phyloP scores from a whole-genome alignment of 208 protist genomes.

The Acanthamoeba culbertsoni region DNA sequence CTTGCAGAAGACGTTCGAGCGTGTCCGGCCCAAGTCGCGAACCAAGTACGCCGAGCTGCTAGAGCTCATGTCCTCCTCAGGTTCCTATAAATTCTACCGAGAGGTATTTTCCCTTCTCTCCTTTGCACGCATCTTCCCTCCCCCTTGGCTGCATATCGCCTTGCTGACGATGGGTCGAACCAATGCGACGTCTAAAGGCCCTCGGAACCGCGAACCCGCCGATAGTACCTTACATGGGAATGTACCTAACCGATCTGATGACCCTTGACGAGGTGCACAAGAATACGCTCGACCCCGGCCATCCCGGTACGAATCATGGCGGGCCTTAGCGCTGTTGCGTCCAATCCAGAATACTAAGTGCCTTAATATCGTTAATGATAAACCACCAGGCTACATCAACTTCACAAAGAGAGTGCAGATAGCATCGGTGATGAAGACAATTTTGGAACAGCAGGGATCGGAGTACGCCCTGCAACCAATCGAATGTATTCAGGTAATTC shows the following conservation, averaged over 20 bases:
- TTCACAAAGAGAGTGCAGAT: constrained; percentile 18
- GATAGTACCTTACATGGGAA: constrained; percentile 41
- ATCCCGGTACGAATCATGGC: background rate
- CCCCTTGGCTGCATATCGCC: too few species aligned
- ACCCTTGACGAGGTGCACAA: constrained; percentile 17
- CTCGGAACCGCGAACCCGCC: background rate
- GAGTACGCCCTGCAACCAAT: background rate
- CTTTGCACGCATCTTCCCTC: too few species aligned
- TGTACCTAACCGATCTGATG: constrained; percentile 42
- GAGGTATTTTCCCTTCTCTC: background rate
- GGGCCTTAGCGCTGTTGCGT: too few species aligned
- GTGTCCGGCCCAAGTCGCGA: background rate
- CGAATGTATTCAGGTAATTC: background rate
- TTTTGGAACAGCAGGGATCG: constrained; percentile 4
- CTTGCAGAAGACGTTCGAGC: constrained; percentile 10
- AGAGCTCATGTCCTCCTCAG: background rate
- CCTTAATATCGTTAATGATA: too few species aligned
- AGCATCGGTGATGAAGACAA: constrained; percentile 14
- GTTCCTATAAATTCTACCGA: constrained; percentile 29
- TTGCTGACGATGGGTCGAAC: background rate
- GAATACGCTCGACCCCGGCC: background rate
- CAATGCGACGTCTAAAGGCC: background rate
- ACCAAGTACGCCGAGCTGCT: constrained; percentile 37
- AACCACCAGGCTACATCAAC: constrained; percentile 41
- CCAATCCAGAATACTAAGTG: too few species aligned